A percentile compares a stretch with the other conserved stretches of the same genome.
phyloP scores from a whole-genome alignment of 768 basidiomycete species.

The Hirschioporus abietinus region DNA sequence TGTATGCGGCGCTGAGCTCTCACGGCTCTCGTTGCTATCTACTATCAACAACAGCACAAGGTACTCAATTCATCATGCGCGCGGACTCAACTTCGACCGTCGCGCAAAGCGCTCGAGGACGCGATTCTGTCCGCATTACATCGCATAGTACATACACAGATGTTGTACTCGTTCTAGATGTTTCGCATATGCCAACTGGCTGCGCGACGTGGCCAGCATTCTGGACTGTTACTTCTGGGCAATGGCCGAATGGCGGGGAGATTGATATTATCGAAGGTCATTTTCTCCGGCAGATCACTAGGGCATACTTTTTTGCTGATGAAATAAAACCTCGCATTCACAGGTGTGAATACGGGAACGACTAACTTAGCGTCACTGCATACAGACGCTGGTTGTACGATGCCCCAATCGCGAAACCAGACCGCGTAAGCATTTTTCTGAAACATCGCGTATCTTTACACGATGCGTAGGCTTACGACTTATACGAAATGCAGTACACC shows the following conservation, averaged over 20 bases:
- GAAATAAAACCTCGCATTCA: constrained; percentile 4
- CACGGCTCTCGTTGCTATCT: not conserved
- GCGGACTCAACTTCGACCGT: constrained; percentile 42
- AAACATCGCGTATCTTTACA: not conserved
- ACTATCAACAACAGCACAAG: constrained; percentile 24
- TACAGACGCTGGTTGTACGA: constrained; percentile 43
- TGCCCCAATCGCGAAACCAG: constrained; percentile 37
- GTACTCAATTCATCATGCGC: constrained; percentile 50
- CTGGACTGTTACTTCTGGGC: constrained; percentile 51
- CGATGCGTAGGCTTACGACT: not conserved
- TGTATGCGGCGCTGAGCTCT: not conserved
- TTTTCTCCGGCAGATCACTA: not conserved
- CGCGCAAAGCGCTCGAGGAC: constrained; percentile 35
- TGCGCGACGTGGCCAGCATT: constrained; percentile 62
- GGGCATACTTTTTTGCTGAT: not conserved
- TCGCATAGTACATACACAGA: constrained; percentile 42
- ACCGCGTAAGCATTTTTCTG: constrained; percentile 35
- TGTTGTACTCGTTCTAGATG: constrained; percentile 43
- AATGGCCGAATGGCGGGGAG: constrained; percentile 57
- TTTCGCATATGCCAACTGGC: constrained; percentile 56
- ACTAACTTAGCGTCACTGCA: constrained; percentile 51
- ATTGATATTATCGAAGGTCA: constrained; percentile 58
- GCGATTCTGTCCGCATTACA: constrained; percentile 50
- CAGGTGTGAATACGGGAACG: constrained; percentile 45
- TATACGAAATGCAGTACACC: constrained; percentile 7